Conservation (phyloP, 352 stramenopile species). For the Globisporangium irregulare region DNA sequence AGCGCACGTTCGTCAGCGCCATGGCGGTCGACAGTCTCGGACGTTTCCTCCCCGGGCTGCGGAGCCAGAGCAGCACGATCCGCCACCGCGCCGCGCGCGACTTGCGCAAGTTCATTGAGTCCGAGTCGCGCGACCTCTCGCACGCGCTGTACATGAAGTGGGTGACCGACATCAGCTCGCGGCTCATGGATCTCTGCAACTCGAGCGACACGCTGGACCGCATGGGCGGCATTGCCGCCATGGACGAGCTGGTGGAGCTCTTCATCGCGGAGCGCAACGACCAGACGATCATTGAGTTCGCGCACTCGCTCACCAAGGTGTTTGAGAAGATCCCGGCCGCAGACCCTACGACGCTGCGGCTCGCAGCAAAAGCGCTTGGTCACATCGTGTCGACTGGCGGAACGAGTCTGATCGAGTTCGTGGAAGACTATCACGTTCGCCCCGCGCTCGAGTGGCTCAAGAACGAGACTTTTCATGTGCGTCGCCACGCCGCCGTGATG, state of each 20-base stretch:
- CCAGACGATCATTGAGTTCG: slow-evolving; percentile 89
- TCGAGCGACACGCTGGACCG: slow-evolving; percentile 69
- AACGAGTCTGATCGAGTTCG: slow-evolving; percentile 86
- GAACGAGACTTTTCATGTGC: slow-evolving; percentile 88
- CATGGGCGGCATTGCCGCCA: slow-evolving; percentile 84
- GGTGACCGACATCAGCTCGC: slow-evolving; percentile 78
- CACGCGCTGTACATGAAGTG: slow-evolving; percentile 86
- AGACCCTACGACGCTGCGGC: slow-evolving; percentile 66
- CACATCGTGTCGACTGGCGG: slow-evolving; percentile 86
- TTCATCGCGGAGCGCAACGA: slow-evolving; percentile 89
- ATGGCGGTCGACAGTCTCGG: slow-evolving; percentile 48
- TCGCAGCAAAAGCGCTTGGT: slow-evolving; percentile 77
- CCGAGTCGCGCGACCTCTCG: slow-evolving; percentile 80
- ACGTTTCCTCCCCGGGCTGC: slow-evolving; percentile 75
- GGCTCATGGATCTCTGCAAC: slow-evolving; percentile 85
- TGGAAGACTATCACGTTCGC: slow-evolving; percentile 87
- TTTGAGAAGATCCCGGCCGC: slow-evolving; percentile 85
- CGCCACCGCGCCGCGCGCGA: slow-evolving; percentile 69
- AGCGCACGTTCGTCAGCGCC: neutral
- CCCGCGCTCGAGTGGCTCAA: slow-evolving; percentile 86
- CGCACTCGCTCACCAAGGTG: slow-evolving; percentile 81
- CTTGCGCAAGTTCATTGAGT: slow-evolving; percentile 82
- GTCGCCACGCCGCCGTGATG: slow-evolving; percentile 80
- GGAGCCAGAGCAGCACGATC: slow-evolving; percentile 56
- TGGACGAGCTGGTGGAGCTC: slow-evolving; percentile 87